Conservation (phyloP, 495 filamentous ascomycete species). For the Monascus purpureus region DNA sequence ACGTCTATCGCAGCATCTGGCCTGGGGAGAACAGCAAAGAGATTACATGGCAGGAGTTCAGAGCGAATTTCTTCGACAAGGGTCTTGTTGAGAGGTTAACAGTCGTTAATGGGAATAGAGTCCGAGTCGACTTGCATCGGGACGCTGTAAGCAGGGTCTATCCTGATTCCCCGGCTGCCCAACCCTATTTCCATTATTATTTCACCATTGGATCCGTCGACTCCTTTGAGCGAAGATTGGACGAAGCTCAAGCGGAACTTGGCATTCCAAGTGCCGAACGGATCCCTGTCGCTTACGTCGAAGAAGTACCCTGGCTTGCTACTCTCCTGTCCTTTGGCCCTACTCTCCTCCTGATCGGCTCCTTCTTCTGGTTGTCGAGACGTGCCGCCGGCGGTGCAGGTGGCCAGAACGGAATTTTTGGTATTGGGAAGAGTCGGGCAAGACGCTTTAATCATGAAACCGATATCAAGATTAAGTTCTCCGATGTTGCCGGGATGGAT, state of each 20-base stretch:
- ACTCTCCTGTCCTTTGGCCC: constrained; percentile 68
- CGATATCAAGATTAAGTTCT: constrained; percentile 89
- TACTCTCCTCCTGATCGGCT: constrained; percentile 70
- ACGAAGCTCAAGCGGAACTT: constrained; percentile 75
- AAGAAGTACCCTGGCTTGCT: constrained; percentile 52
- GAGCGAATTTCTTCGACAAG: constrained; percentile 83
- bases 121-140: constrained; percentile 72
- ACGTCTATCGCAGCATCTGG: constrained; percentile 44
- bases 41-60: constrained; percentile 96
- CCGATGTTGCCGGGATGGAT: constrained; percentile 96
- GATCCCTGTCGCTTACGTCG: constrained; percentile 81
- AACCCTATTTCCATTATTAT: constrained; percentile 67
- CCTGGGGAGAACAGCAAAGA: constrained; percentile 57
- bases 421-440: constrained; percentile 86
- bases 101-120: constrained; percentile 56
- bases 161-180: constrained; percentile 62
- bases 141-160: constrained; percentile 66
- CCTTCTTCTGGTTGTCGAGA: constrained; percentile 57
- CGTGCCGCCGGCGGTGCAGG: constrained; percentile 50
- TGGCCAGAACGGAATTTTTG: constrained; percentile 72
- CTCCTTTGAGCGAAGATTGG: constrained; percentile 74
- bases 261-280: constrained; percentile 70
- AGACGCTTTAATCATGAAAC: constrained; percentile 96
- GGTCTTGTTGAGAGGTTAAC: constrained; percentile 89
- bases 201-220: constrained; percentile 94